Conservation (phyloP, 768 basidiomycete genomes). For the Dacryopinax spathularia region DNA sequence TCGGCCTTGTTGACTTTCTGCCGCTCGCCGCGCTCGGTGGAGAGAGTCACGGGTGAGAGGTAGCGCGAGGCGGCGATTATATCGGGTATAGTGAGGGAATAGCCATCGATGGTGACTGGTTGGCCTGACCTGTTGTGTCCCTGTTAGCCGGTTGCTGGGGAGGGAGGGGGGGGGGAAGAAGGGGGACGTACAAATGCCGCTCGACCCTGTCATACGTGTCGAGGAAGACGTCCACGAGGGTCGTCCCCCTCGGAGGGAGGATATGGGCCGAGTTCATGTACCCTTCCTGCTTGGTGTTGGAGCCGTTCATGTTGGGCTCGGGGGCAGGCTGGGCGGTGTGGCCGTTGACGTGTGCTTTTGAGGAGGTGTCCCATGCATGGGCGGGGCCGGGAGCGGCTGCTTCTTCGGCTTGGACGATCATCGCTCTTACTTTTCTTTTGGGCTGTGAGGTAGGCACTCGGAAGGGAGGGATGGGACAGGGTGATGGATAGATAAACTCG, state of each 20-base stretch:
- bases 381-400: no score
- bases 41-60: conserved; percentile 32
- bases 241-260: not conserved
- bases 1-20: conserved; percentile 43
- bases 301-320: no score
- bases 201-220: not conserved
- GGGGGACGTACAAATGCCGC: not conserved
- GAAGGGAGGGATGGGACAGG: no score
- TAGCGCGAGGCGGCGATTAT: conserved; percentile 65
- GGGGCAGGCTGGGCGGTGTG: no score
- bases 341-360: no score
- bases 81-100: conserved; percentile 57
- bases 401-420: no score
- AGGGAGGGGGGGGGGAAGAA: not conserved
- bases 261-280: not conserved
- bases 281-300: no score
- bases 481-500: no score
- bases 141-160: not conserved
- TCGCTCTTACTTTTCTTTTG: no score
- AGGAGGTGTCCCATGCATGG: no score
- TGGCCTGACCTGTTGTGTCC: conserved; percentile 38
- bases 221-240: not conserved
- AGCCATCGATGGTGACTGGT: conserved; percentile 51
- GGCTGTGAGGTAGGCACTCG: no score
- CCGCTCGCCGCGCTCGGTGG: conserved; percentile 33